Conservation (phyloP, 306 rosid genomes). For the Trifolium pratense region DNA sequence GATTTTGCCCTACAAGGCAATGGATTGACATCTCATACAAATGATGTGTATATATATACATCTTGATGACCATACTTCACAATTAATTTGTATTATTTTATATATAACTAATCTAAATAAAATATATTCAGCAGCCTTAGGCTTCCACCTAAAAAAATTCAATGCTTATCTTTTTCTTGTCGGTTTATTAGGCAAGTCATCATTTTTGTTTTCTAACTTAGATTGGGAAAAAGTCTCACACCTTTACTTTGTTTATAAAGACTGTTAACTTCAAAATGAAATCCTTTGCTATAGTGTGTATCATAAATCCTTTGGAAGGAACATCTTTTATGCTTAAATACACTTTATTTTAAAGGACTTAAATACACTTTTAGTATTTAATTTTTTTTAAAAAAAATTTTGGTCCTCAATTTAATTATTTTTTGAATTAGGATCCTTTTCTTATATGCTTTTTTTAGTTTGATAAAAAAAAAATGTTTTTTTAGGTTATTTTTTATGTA, state of each 20-base stretch:
- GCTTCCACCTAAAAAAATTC: conserved; percentile 15
- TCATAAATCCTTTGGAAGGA: no score
- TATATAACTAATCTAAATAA: neutral
- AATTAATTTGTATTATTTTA: conserved; percentile 25
- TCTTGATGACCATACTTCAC: conserved; percentile 6
- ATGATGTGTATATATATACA: neutral
- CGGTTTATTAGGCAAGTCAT: conserved; percentile 25
- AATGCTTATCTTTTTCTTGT: conserved; percentile 5
- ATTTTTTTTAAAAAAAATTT: no score
- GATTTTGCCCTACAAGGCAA: conserved; percentile 7
- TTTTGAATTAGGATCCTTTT: no score
- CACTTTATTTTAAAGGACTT: no score
- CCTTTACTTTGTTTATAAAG: neutral
- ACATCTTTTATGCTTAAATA: no score
- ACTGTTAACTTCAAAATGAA: neutral
- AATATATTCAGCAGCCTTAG: conserved; percentile 17
- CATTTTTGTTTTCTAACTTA: neutral
- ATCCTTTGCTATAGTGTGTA: neutral
- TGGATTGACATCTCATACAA: neutral
- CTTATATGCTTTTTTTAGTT: no score
- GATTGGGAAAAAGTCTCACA: neutral
- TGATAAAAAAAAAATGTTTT: no score
- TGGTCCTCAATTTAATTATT: no score
- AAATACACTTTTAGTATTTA: no score
- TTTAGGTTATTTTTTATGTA: no score